phyloP scores from a whole-genome alignment of 805 yeast genomes.

The Saturnispora bothae region DNA sequence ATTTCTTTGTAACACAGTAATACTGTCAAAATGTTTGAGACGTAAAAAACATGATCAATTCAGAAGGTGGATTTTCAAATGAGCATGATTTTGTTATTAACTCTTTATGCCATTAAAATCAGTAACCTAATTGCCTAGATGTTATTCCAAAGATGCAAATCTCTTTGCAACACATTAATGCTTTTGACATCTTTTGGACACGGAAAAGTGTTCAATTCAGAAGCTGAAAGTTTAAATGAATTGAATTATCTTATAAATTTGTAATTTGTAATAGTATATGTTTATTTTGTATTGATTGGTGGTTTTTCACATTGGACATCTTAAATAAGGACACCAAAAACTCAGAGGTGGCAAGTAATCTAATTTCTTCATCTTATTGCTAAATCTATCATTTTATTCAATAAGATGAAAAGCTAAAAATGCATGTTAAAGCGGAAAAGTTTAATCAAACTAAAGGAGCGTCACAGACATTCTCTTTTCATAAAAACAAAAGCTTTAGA shows the following conservation, averaged over 20 bases:
- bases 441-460: slow-evolving; percentile 58
- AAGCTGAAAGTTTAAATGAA: too few species aligned
- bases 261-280: too few species aligned
- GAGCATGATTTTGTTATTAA: too few species aligned
- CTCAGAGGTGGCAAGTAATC: slow-evolving; percentile 77
- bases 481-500: slow-evolving; percentile 79
- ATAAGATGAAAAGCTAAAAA: slow-evolving; percentile 58
- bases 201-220: too few species aligned
- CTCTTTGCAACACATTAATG: slow-evolving; percentile 29
- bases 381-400: slow-evolving; percentile 60
- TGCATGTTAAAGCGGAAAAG: slow-evolving; percentile 74
- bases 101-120: neutral
- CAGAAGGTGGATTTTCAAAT: too few species aligned
- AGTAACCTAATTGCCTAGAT: slow-evolving; percentile 31
- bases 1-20: too few species aligned
- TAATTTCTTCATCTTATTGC: slow-evolving; percentile 63
- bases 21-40: too few species aligned
- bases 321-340: slow-evolving; percentile 56
- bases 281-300: slow-evolving; percentile 24
- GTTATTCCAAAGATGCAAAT: slow-evolving; percentile 59
- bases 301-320: slow-evolving; percentile 60
- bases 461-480: slow-evolving; percentile 77
- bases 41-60: too few species aligned
- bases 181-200: slow-evolving; percentile 28
- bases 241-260: too few species aligned